Percentiles rank a stretch among this genome's conserved stretches.
phyloP scores from a whole-genome alignment of 352 stramenopile species.

The Pythium dissotocum region DNA sequence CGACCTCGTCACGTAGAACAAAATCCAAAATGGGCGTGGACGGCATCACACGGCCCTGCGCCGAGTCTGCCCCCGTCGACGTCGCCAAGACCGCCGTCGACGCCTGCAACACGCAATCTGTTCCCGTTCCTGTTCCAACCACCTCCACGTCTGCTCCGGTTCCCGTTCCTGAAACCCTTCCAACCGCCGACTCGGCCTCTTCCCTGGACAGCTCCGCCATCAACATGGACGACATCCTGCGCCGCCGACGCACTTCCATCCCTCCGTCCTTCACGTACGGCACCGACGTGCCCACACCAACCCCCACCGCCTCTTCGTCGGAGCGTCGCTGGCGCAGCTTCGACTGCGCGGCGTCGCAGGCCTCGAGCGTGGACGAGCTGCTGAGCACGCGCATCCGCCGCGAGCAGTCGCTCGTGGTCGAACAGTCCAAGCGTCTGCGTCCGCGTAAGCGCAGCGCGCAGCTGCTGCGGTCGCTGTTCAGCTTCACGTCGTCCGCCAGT shows the following conservation, averaged over 20 bases:
- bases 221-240: constrained; percentile 8
- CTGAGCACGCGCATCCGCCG: constrained; percentile 56
- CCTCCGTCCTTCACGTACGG: constrained; percentile 56
- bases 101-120: neutral
- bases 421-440: constrained; percentile 42
- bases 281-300: constrained; percentile 8
- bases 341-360: constrained; percentile 34
- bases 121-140: constrained; percentile 2
- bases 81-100: neutral
- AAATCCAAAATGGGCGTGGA: constrained; percentile 29
- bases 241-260: constrained; percentile 63
- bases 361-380: constrained; percentile 32
- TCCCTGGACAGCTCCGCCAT: neutral
- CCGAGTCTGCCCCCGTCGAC: neutral
- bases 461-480: constrained; percentile 48
- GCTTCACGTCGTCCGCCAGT: constrained; percentile 38
- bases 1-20: neutral
- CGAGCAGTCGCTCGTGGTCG: constrained; percentile 43
- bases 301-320: constrained; percentile 16
- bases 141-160: neutral
- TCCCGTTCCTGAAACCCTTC: constrained; percentile 2
- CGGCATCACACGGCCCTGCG: constrained; percentile 13
- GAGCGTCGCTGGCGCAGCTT: constrained; percentile 70
- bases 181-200: neutral
- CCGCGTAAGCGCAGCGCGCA: constrained; percentile 36